These are phyloP conservation scores for Blastomyces silverae DNA, from an alignment of 2,329 filamentous ascomycete genomes.

Conservation along the genomic window DNA sequence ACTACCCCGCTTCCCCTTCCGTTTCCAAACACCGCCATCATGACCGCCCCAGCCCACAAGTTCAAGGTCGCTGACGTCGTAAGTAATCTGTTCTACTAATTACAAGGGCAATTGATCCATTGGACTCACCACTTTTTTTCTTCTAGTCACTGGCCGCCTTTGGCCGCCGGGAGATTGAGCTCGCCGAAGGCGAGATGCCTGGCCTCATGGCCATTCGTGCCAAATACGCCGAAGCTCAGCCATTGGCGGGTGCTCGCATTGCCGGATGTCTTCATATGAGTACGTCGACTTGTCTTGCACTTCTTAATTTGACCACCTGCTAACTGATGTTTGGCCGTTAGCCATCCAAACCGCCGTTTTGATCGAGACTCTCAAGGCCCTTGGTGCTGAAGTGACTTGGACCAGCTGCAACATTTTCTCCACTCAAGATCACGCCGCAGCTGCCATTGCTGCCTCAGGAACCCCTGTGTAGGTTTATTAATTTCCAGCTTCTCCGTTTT, in stretches of 20 bases:
- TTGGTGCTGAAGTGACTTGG: slow-evolving; percentile 98
- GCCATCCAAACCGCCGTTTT: slow-evolving; percentile 98
- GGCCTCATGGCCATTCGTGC: slow-evolving; percentile 90
- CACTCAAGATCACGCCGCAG: slow-evolving; percentile 96
- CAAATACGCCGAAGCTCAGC: slow-evolving; percentile 91
- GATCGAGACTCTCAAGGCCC: slow-evolving; percentile 90
- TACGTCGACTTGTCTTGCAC: slow-evolving; percentile 36
- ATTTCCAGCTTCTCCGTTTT: neutral
- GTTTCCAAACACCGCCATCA: slow-evolving; percentile 36
- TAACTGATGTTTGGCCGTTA: slow-evolving; percentile 27
- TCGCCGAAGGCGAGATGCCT: slow-evolving; percentile 94
- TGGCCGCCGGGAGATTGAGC: slow-evolving; percentile 97
- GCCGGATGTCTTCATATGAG: slow-evolving; percentile 98
- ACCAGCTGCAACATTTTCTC: slow-evolving; percentile 99
- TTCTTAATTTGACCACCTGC: slow-evolving; percentile 16
- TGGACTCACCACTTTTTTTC: slow-evolving; percentile 12
- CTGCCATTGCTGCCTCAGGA: slow-evolving; percentile 89
- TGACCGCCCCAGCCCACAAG: slow-evolving; percentile 75
- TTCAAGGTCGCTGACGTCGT: slow-evolving; percentile 98
- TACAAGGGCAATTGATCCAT: slow-evolving; percentile 15
- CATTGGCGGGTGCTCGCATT: slow-evolving; percentile 88
- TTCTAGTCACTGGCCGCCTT: slow-evolving; percentile 79
- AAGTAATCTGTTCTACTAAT: slow-evolving; percentile 27
- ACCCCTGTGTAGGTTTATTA: slow-evolving; percentile 62
- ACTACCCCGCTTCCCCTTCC: slow-evolving; percentile 14